These are phyloP conservation scores for Solanum sitiens DNA, from an alignment of 257 asterid species.

Conservation along the genomic window DNA sequence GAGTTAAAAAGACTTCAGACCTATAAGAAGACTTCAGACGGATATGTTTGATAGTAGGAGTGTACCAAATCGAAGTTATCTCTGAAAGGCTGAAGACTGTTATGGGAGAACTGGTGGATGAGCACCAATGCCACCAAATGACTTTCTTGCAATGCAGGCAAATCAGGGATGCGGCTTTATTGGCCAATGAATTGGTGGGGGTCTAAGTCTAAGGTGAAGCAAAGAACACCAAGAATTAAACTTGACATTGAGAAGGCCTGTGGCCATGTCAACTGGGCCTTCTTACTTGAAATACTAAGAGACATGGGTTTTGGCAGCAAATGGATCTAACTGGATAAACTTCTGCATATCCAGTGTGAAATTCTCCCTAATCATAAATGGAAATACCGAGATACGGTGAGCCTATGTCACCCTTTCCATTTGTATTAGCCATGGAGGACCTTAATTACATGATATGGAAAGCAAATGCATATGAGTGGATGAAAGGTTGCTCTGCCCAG, in stretches of 20 bases:
- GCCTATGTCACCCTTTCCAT: not conserved
- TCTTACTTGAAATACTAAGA: not conserved
- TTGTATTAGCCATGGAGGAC: not conserved
- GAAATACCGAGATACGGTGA: not conserved
- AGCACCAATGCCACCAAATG: not conserved
- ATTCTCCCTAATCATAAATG: not conserved
- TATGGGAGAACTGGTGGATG: not conserved
- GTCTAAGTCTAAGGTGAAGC: not conserved
- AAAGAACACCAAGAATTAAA: not conserved
- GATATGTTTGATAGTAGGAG: not conserved
- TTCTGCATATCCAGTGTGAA: not conserved
- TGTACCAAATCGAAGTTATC: not conserved
- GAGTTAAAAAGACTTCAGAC: not conserved
- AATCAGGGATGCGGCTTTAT: not conserved
- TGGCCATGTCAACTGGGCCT: not conserved
- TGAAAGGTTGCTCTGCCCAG: not conserved
- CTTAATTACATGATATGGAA: not conserved
- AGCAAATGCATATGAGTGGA: not conserved
- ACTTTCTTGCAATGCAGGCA: not conserved
- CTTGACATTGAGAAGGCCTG: not conserved
- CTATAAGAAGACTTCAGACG: not conserved
- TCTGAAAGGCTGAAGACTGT: not conserved
- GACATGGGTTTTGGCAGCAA: not conserved
- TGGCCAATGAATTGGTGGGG: not conserved
- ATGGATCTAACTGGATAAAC: not conserved